These are phyloP conservation scores for Forsythia suspensa DNA, from an alignment of 257 asterid species.

Conservation along the genomic window DNA sequence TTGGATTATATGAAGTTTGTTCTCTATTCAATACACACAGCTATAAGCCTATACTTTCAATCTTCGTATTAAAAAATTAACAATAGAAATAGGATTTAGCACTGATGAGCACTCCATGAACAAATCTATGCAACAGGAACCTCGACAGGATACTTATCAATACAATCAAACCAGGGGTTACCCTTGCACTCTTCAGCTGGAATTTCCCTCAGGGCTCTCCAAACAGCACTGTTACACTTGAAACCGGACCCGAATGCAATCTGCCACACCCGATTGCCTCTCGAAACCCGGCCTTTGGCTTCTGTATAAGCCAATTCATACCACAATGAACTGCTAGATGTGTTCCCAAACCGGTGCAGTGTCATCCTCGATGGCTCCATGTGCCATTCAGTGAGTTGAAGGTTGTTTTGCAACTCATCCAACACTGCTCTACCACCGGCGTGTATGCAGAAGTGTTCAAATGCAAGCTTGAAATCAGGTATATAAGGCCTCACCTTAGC, in stretches of 20 bases:
- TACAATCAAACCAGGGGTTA: conserved; percentile 53
- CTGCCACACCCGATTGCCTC: conserved; percentile 62
- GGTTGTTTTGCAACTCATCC: conserved; percentile 50
- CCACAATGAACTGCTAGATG: conserved; percentile 63
- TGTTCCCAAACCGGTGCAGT: conserved; percentile 58
- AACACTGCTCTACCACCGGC: conserved; percentile 56
- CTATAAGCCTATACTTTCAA: neutral
- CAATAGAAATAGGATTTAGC: neutral
- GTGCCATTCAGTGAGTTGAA: conserved; percentile 36
- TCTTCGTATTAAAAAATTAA: neutral
- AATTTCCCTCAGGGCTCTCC: conserved; percentile 42
- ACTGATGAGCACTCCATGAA: neutral
- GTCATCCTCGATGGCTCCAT: conserved; percentile 72
- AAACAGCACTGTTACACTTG: conserved; percentile 57
- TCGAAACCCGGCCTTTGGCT: conserved; percentile 52
- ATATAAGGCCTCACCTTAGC: conserved; percentile 38
- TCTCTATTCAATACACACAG: neutral
- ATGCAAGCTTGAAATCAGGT: conserved; percentile 48
- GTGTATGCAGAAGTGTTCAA: conserved; percentile 59
- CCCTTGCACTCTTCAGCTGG: conserved; percentile 21
- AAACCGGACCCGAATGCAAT: conserved; percentile 68
- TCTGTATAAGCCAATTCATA: conserved; percentile 57
- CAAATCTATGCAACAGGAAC: conserved; percentile 8
- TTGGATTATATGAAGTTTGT: neutral
- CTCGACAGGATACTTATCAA: conserved; percentile 45